Evolutionary conservation across 1,139 yeast species (phyloP).

Genomic region (Kodamaea anthophila): DNA sequence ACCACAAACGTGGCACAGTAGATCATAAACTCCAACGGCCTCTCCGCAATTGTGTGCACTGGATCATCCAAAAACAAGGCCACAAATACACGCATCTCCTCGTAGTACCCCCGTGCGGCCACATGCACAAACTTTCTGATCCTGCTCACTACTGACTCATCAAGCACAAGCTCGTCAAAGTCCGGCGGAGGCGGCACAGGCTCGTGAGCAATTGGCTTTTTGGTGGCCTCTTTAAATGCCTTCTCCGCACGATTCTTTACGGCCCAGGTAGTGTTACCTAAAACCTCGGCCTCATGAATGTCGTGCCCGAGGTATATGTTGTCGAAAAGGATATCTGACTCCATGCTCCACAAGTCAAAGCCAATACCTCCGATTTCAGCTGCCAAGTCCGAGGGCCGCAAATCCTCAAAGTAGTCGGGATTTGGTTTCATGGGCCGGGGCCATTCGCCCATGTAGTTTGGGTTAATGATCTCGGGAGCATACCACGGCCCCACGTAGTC

Average conservation of each 20-base stretch:
- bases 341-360: slow-evolving; percentile 89
- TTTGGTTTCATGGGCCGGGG: slow-evolving; percentile 58
- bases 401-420: slow-evolving; percentile 61
- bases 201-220: slow-evolving; percentile 32
- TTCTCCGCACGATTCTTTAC: slow-evolving; percentile 58
- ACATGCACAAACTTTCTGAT: slow-evolving; percentile 18
- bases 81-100: slow-evolving; percentile 27
- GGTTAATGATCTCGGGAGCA: slow-evolving; percentile 63
- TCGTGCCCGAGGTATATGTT: slow-evolving; percentile 84
- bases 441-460: slow-evolving; percentile 78
- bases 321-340: slow-evolving; percentile 66
- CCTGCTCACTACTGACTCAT: slow-evolving; percentile 13
- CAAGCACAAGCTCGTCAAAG: slow-evolving; percentile 32
- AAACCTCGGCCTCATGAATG: slow-evolving; percentile 68
- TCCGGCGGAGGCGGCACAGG: slow-evolving; percentile 37
- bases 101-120: slow-evolving; percentile 17
- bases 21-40: slow-evolving; percentile 45
- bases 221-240: slow-evolving; percentile 28
- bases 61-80: slow-evolving; percentile 39
- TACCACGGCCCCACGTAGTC: slow-evolving; percentile 73
- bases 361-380: slow-evolving; percentile 77
- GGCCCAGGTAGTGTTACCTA: slow-evolving; percentile 71
- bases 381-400: slow-evolving; percentile 47
- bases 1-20: slow-evolving; percentile 39
- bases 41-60: slow-evolving; percentile 27